Percentiles rank a stretch among this genome's conserved stretches.
These are phyloP conservation scores for Septoria petroselini DNA, from an alignment of 2,329 filamentous ascomycete species.

Conservation along the genomic window DNA sequence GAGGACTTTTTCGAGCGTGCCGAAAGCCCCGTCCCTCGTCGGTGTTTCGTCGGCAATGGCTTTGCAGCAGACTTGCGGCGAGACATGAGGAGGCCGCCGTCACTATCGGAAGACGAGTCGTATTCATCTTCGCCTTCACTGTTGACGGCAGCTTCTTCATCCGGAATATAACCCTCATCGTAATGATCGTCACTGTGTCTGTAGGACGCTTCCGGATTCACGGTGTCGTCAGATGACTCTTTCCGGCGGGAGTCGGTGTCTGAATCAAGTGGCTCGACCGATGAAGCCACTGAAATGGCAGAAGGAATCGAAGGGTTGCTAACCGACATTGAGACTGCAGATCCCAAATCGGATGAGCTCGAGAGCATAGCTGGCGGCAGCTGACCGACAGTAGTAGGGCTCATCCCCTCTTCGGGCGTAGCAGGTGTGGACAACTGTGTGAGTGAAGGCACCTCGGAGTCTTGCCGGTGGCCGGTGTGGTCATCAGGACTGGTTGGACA, in stretches of 20 bases:
- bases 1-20: slow-evolving; percentile 41
- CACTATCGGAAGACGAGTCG: slow-evolving; percentile 41
- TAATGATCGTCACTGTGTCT: slow-evolving; percentile 23
- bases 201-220: slow-evolving; percentile 32
- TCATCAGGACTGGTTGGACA: slow-evolving; percentile 50
- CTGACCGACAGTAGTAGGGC: slow-evolving; percentile 38
- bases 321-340: slow-evolving; percentile 49
- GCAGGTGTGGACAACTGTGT: slow-evolving; percentile 26
- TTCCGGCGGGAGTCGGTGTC: slow-evolving; percentile 39
- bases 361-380: slow-evolving; percentile 38
- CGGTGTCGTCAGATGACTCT: slow-evolving; percentile 38
- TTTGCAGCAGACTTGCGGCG: slow-evolving; percentile 32
- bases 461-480: slow-evolving; percentile 25
- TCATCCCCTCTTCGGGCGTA: slow-evolving; percentile 40
- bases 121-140: slow-evolving; percentile 43
- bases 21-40: slow-evolving; percentile 34
- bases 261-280: slow-evolving; percentile 38
- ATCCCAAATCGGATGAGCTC: slow-evolving; percentile 50
- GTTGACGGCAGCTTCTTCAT: slow-evolving; percentile 39
- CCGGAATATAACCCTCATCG: slow-evolving; percentile 36
- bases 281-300: slow-evolving; percentile 49
- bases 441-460: slow-evolving; percentile 27
- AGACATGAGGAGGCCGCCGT: slow-evolving; percentile 42
- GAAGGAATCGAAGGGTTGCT: slow-evolving; percentile 53
- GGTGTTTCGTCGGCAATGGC: slow-evolving; percentile 18